phyloP scores from a whole-genome alignment of 1,139 yeast species.

The Kazachstania sp. region DNA sequence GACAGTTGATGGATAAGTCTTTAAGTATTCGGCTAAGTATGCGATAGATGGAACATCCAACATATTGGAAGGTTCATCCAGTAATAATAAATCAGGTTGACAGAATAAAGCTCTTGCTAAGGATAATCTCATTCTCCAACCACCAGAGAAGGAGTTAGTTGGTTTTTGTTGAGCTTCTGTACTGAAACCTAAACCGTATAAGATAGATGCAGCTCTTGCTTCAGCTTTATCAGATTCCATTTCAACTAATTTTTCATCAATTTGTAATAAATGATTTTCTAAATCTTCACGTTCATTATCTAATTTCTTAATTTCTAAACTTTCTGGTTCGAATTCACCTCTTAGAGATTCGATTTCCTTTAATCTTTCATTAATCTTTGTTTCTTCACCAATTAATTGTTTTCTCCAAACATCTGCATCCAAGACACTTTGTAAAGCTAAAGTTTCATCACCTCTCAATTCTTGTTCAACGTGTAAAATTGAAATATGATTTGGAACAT shows the following conservation, averaged over 20 bases:
- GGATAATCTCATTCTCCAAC: slow-evolving; percentile 99
- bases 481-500: slow-evolving; percentile 90
- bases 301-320: slow-evolving; percentile 66
- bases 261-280: slow-evolving; percentile 66
- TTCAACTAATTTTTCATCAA: slow-evolving; percentile 72
- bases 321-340: slow-evolving; percentile 70
- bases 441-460: slow-evolving; percentile 82
- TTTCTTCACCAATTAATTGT: slow-evolving; percentile 69
- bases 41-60: slow-evolving; percentile 99
- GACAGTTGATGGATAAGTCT: slow-evolving; percentile 84
- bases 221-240: slow-evolving; percentile 98
- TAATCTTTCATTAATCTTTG: slow-evolving; percentile 63
- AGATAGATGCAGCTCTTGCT: slow-evolving; percentile 91
- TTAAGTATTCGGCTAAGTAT: slow-evolving; percentile 79
- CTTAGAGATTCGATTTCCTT: slow-evolving; percentile 64
- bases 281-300: slow-evolving; percentile 88
- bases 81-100: slow-evolving; percentile 82
- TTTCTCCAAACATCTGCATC: slow-evolving; percentile 99
- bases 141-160: slow-evolving; percentile 93
- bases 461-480: slow-evolving; percentile 97
- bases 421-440: slow-evolving; percentile 84
- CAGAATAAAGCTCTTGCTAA: slow-evolving; percentile 95
- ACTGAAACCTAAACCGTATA: slow-evolving; percentile 88
- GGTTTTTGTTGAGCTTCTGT: slow-evolving; percentile 74
- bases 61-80: slow-evolving; percentile 99